Conservation (phyloP, 2,329 filamentous ascomycete species). For the Mycosphaerella arachidis region DNA sequence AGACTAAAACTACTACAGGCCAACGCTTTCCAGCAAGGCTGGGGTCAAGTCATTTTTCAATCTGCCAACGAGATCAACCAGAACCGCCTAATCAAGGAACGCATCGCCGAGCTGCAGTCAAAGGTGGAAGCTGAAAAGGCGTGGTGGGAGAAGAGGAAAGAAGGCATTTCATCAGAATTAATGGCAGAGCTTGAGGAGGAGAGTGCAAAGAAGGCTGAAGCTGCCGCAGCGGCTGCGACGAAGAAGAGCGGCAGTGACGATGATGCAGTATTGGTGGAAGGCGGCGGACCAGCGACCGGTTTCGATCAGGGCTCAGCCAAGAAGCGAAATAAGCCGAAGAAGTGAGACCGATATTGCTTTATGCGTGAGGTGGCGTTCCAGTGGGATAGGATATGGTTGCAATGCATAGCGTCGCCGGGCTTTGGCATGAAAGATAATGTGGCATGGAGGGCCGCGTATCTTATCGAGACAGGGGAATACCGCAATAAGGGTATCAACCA, state of each 20-base stretch:
- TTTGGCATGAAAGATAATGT: not conserved
- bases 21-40: conserved; percentile 80
- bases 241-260: conserved; percentile 54
- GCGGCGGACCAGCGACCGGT: conserved; percentile 44
- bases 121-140: conserved; percentile 70
- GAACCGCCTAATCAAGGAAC: conserved; percentile 71
- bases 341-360: conserved; percentile 26
- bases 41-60: conserved; percentile 96
- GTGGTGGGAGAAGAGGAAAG: conserved; percentile 87
- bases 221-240: conserved; percentile 25
- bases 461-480: not conserved
- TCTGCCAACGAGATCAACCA: conserved; percentile 92
- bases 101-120: conserved; percentile 68
- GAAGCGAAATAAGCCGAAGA: conserved; percentile 60
- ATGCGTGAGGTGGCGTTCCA: not conserved
- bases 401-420: not conserved
- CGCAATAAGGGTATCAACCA: not conserved
- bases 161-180: conserved; percentile 68
- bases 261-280: conserved; percentile 73
- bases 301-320: conserved; percentile 38
- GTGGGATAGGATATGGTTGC: not conserved
- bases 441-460: not conserved
- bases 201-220: conserved; percentile 10
- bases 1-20: conserved; percentile 54
- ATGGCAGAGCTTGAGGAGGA: conserved; percentile 75